Conservation (phyloP, 768 basidiomycete genomes). For the Heimioporus sp. region DNA sequence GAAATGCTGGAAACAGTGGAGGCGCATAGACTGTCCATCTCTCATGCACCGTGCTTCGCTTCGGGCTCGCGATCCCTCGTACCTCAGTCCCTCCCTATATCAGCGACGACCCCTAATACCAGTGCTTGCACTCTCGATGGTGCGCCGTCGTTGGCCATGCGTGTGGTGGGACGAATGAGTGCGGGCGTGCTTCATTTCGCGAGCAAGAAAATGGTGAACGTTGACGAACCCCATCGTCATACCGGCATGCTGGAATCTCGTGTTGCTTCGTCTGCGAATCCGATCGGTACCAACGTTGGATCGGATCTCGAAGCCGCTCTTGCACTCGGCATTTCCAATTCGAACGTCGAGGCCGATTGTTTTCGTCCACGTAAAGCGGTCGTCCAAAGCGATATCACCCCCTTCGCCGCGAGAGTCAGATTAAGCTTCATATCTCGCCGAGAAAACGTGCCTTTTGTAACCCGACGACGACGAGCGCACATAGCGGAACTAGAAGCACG, state of each 20-base stretch:
- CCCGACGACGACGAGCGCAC: slow-evolving; percentile 47
- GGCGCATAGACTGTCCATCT: slow-evolving; percentile 54
- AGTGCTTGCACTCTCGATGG: neutral
- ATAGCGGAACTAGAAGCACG: slow-evolving; percentile 47
- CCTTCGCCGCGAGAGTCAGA: slow-evolving; percentile 26
- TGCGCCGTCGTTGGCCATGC: neutral
- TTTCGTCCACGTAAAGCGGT: slow-evolving; percentile 4
- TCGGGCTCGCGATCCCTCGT: slow-evolving; percentile 19
- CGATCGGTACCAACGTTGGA: neutral
- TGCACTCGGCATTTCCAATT: slow-evolving; percentile 23
- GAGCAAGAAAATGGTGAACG: neutral
- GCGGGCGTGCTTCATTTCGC: slow-evolving; percentile 1
- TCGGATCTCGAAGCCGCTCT: slow-evolving; percentile 17
- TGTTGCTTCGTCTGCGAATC: slow-evolving; percentile 1
- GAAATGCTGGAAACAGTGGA: slow-evolving; percentile 47
- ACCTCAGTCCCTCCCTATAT: slow-evolving; percentile 13
- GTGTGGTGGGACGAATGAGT: slow-evolving; percentile 1
- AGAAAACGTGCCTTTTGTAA: slow-evolving; percentile 41
- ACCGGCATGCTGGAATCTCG: slow-evolving; percentile 5
- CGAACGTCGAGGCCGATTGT: slow-evolving; percentile 6
- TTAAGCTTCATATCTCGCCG: neutral
- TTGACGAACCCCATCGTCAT: slow-evolving; percentile 4
- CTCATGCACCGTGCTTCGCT: slow-evolving; percentile 10
- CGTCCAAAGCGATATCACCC: slow-evolving; percentile 37
- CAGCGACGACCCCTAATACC: slow-evolving; percentile 4